These are phyloP conservation scores for Thozetella sp. DNA, from an alignment of 495 filamentous ascomycete genomes.

Conservation along the genomic window DNA sequence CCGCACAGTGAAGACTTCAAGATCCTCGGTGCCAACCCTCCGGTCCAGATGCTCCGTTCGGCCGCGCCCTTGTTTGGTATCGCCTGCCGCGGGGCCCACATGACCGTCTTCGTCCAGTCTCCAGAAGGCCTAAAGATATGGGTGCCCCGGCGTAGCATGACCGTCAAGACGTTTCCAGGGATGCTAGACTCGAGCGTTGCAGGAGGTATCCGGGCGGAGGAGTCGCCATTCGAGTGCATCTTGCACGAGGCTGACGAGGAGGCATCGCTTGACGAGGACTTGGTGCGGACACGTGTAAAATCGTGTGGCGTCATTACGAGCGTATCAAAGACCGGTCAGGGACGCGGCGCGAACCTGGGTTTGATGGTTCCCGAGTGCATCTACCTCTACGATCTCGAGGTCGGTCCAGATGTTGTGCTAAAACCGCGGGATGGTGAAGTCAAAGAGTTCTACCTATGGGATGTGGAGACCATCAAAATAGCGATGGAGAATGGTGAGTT, in stretches of 20 bases:
- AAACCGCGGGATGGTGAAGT: slow-evolving; percentile 76
- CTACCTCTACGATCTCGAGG: slow-evolving; percentile 76
- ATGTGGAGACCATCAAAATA: slow-evolving; percentile 61
- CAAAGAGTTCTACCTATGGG: slow-evolving; percentile 70
- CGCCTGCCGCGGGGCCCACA: slow-evolving; percentile 78
- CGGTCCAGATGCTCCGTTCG: slow-evolving; percentile 61
- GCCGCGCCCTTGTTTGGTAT: slow-evolving; percentile 74
- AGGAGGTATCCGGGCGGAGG: slow-evolving; percentile 70
- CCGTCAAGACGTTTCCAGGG: slow-evolving; percentile 71
- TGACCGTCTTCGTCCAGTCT: slow-evolving; percentile 63
- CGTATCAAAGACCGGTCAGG: slow-evolving; percentile 62
- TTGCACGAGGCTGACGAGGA: slow-evolving; percentile 77
- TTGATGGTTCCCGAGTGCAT: slow-evolving; percentile 75
- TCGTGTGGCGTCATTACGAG: slow-evolving; percentile 68
- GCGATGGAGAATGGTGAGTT: slow-evolving; percentile 67
- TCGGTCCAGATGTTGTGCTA: slow-evolving; percentile 59
- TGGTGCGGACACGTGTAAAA: slow-evolving; percentile 55
- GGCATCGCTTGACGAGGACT: slow-evolving; percentile 64
- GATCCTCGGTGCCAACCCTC: slow-evolving; percentile 29
- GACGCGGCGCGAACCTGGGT: slow-evolving; percentile 72
- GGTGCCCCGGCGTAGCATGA: slow-evolving; percentile 67
- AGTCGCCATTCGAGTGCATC: slow-evolving; percentile 64
- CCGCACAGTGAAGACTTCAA: slow-evolving; percentile 38
- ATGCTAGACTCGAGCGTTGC: slow-evolving; percentile 84
- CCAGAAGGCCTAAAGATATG: slow-evolving; percentile 64